Percentiles rank a stretch among this genome's conserved stretches.
phyloP scores from a whole-genome alignment of 2,329 filamentous ascomycete species.

The Neopestalotiopsis sp. region DNA sequence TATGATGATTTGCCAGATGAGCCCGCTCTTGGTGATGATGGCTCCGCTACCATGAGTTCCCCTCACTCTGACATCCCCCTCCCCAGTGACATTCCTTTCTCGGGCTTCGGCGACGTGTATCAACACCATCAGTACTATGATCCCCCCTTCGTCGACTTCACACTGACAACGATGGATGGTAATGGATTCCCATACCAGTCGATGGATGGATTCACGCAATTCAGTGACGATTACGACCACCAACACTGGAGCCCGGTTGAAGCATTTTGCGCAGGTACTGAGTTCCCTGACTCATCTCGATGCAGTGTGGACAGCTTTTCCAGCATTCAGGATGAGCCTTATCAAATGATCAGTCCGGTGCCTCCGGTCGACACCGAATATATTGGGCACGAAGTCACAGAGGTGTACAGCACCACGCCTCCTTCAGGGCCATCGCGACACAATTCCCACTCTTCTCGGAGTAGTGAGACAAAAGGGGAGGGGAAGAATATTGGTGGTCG shows the following conservation, averaged over 20 bases:
- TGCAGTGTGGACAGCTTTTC: background rate
- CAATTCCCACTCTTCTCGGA: background rate
- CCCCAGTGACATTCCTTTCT: background rate
- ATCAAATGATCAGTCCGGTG: background rate
- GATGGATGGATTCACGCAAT: background rate
- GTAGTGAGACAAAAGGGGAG: too few species aligned
- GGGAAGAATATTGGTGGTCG: slow-evolving; percentile 21
- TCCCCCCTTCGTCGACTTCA: background rate
- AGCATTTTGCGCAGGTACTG: background rate
- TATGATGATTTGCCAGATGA: background rate
- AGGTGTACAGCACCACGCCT: background rate
- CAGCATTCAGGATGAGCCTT: background rate
- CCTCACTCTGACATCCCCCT: background rate
- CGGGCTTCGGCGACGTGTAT: background rate
- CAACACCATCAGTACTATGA: background rate
- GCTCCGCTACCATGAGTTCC: slow-evolving; percentile 3
- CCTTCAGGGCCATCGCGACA: background rate
- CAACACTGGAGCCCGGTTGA: background rate
- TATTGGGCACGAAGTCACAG: slow-evolving; percentile 20
- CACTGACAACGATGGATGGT: background rate
- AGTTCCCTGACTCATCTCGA: background rate
- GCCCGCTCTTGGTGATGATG: background rate
- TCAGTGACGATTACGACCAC: background rate
- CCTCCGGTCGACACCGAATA: slow-evolving; percentile 16
- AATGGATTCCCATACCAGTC: background rate